Base-by-base conservation (phyloP, 805 yeast genomes). In the Myxozyma nipponensis region DNA sequence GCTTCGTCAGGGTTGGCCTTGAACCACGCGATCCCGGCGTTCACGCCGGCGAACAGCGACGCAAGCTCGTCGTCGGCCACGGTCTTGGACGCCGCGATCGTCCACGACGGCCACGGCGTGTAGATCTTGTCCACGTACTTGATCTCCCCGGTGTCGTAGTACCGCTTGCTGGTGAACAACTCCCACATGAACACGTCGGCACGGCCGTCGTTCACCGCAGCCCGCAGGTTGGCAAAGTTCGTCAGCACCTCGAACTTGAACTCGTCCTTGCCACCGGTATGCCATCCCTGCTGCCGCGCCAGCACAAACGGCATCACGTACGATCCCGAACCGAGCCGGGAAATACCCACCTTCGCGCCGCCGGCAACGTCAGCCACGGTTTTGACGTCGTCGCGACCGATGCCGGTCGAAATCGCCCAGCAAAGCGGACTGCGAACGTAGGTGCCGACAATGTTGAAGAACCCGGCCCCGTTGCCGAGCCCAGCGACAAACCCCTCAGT, bases 51-150 rank as follows among this genome's bases (percentile, higher is more conserved):
- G 43, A 81, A 56, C 52, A 88, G 83, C 2, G 59, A 60, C 10
- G 54, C 63, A 2, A 60, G 58, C 18, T 63, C 59, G n/a, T 63
- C 60, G 4, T 64, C 66, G 32, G 73, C 58, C 3, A 75, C 58
- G n/a, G 69, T 71, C 15, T 69, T 62, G 46, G 75, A 67, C 3
- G 80, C 80, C 19, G 81, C 79, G 43, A 88, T 75, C 15, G 87
- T 90, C 96, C 96, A 89, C 1, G 95, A 85, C 9, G 96, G 91
- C 97, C 97, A 89, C 18, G 97, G 97, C 0, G 97, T 89, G 69
- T 84, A 86, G 50, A 89, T 88, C 58, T 85, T 86, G 15, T 95
- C 97, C 53, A 89, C 81, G 59, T 78, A 73, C 69, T 84, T 86
- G 69, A 90, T 82, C 61, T 88, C 96, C 19, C 79, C 77, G 48